Base-by-base conservation (phyloP, 139 green algal species). In the Penium margaritaceum region DNA sequence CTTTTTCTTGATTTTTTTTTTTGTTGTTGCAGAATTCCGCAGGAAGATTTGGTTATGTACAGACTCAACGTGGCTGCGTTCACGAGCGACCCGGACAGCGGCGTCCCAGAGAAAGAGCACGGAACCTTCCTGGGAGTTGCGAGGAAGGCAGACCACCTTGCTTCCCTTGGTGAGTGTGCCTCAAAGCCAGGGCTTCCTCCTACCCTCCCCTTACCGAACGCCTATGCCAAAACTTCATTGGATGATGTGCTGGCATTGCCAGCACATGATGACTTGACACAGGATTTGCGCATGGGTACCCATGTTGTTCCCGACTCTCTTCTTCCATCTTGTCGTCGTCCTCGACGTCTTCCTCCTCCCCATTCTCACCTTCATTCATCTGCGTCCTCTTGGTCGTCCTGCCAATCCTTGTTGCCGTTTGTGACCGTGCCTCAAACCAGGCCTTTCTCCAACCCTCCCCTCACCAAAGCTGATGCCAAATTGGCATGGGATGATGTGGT, bases 51-150 rank as follows among this genome's bases (percentile, higher is more conserved):
- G n/a, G 82, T 96, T 15, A 90, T 97, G 29, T 99, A 99, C 77
- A 91, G 97, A 85, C 88, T 92, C 79, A 90, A 96, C 74, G 91
- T 98, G 36, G 69, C 90, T 30, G 90, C 89, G 24, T 97, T 98
- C 83, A 99, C 94, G 0, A 60, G 70, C 35, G 72, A 95, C 83
- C 15, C 68, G 2, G 81, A 75, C 36, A 87, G 78, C 39, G 74
- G 75, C 4, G 81, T 93, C 3, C n/a, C 51, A 19, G 63, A 62
- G 5, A 57, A n/a, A 21, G 17, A 29, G 21, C 54, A 83, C 80
- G 93, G 94, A 55, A 98, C 92, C 0, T 99, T 92, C 75, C 68
- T 79, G 29, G 94, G 89, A 15, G 72, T 97, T 33, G 74, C 90
- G 32, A 87, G 96, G 74, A 85, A 85, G 70, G 86, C 97, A 30